These are phyloP conservation scores for Insectozyma bohioensis DNA, from an alignment of 1,139 yeast genomes.

Conservation along the genomic window DNA sequence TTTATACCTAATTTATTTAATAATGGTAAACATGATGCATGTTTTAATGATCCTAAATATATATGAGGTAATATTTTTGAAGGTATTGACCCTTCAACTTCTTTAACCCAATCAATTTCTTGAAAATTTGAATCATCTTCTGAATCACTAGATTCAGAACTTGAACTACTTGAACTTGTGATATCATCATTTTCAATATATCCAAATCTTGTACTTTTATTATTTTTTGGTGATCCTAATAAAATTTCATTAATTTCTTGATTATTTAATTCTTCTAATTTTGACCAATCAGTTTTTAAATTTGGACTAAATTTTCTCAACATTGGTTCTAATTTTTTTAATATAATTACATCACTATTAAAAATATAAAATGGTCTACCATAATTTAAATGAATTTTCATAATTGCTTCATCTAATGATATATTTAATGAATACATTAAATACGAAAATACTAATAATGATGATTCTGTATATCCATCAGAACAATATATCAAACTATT, in stretches of 20 bases:
- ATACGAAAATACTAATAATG: conserved; percentile 69
- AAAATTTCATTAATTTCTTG: conserved; percentile 37
- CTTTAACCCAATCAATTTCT: conserved; percentile 36
- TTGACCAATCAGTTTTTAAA: conserved; percentile 19
- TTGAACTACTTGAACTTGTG: neutral
- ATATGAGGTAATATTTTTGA: conserved; percentile 78
- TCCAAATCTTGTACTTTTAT: conserved; percentile 17
- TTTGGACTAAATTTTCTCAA: conserved; percentile 57
- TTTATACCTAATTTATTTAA: conserved; percentile 66
- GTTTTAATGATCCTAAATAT: conserved; percentile 81
- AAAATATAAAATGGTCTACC: conserved; percentile 85
- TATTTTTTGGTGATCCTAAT: conserved; percentile 19
- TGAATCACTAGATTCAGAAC: conserved; percentile 1
- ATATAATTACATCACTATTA: conserved; percentile 66
- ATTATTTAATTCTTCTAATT: conserved; percentile 29
- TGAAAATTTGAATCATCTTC: conserved; percentile 3
- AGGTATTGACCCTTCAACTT: conserved; percentile 64
- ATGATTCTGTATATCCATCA: conserved; percentile 92
- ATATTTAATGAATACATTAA: conserved; percentile 65
- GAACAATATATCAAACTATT: conserved; percentile 65
- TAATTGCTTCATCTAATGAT: conserved; percentile 50
- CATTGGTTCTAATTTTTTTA: conserved; percentile 62
- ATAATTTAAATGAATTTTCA: conserved; percentile 59
- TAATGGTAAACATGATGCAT: conserved; percentile 73
- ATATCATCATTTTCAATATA: conserved; percentile 8